Evolutionary conservation across 108 stramenopile species (phyloP).

Genomic region (Schizochytrium sp.): DNA sequence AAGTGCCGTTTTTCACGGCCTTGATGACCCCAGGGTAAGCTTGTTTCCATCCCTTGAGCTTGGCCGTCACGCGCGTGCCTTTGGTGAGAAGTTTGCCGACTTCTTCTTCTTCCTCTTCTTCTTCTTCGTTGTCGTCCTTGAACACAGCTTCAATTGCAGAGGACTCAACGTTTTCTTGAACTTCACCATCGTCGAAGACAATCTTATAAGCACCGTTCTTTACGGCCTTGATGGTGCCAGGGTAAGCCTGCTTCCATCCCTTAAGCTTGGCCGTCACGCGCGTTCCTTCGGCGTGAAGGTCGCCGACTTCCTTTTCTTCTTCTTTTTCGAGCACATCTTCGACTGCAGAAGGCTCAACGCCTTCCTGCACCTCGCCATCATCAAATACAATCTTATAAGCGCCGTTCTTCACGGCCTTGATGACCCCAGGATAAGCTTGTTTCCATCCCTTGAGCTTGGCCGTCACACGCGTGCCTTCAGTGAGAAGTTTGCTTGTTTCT

Average conservation of each 20-base stretch:
- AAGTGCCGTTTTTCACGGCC: not conserved
- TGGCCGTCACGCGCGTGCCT: not conserved
- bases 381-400: not conserved
- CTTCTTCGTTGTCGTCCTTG: too few relatives aligned
- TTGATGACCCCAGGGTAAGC: not conserved
- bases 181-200: not conserved
- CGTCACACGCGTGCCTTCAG: not conserved
- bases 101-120: too few relatives aligned
- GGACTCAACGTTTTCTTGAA: not conserved
- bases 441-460: not conserved
- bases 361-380: not conserved
- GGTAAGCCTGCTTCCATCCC: not conserved
- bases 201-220: not conserved
- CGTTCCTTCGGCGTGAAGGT: not conserved
- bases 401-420: not conserved
- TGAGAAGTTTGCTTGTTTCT: not conserved
- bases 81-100: not conserved
- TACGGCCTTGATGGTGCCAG: not conserved
- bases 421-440: not conserved
- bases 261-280: not conserved
- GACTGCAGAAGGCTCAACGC: too few relatives aligned
- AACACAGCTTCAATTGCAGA: not conserved
- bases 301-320: too few relatives aligned
- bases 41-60: not conserved
- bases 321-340: too few relatives aligned